phyloP scores from a whole-genome alignment of 2,329 filamentous ascomycete species.

The Penicillium psychrosexuale region DNA sequence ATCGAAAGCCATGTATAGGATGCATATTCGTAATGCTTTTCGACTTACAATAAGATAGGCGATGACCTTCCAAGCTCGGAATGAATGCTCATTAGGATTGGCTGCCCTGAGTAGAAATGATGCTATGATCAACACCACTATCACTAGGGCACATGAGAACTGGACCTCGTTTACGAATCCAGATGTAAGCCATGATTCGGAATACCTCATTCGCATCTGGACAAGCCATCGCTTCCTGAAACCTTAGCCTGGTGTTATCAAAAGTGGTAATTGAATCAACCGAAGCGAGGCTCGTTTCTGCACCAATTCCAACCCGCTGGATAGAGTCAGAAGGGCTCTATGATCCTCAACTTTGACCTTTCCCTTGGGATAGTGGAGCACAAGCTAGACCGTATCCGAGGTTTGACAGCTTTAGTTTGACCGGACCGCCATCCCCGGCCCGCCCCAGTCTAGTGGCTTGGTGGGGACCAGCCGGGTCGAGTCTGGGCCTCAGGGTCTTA shows the following conservation, averaged over 20 bases:
- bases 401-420: slow-evolving; percentile 22
- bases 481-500: slow-evolving; percentile 7
- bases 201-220: neutral
- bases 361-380: slow-evolving; percentile 9
- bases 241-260: neutral
- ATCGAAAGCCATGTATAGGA: slow-evolving; percentile 8
- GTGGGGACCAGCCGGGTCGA: neutral
- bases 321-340: neutral
- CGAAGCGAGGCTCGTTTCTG: neutral
- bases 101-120: neutral
- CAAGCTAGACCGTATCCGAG: neutral
- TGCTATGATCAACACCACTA: slow-evolving; percentile 13
- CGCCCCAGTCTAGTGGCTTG: slow-evolving; percentile 6
- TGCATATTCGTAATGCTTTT: neutral
- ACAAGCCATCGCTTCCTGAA: slow-evolving; percentile 12
- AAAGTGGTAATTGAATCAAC: neutral
- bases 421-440: slow-evolving; percentile 23
- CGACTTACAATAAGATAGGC: neutral
- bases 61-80: neutral
- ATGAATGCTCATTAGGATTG: slow-evolving; percentile 5
- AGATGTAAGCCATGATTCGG: neutral
- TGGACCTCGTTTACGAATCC: neutral
- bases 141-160: neutral
- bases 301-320: neutral
- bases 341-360: slow-evolving; percentile 22